These are phyloP conservation scores for Leccinum proliferum DNA, from an alignment of 1,284 basidiomycete species.

Conservation along the genomic window DNA sequence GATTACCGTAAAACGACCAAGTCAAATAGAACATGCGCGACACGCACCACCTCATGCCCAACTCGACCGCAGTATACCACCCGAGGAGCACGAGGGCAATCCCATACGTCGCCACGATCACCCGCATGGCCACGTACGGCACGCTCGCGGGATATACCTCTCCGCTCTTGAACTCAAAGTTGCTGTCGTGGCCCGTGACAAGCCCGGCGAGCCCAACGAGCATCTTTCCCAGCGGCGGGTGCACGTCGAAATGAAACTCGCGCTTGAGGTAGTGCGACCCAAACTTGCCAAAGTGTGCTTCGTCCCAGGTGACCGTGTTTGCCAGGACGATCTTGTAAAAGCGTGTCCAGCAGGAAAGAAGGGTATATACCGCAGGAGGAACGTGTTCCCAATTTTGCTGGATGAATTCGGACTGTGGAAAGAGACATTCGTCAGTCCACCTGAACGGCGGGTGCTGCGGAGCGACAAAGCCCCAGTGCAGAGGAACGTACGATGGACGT, in stretches of 20 bases:
- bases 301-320: slow-evolving; percentile 94
- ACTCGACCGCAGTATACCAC: slow-evolving; percentile 95
- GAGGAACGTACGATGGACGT: slow-evolving; percentile 55
- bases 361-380: slow-evolving; percentile 83
- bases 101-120: slow-evolving; percentile 91
- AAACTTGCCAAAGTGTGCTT: slow-evolving; percentile 98
- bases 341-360: slow-evolving; percentile 91
- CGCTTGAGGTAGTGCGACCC: slow-evolving; percentile 95
- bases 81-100: slow-evolving; percentile 19
- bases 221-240: slow-evolving; percentile 98
- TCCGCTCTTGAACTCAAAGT: slow-evolving; percentile 95
- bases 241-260: slow-evolving; percentile 97
- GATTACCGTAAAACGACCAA: background rate
- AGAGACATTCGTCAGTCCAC: background rate
- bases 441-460: slow-evolving; percentile 1
- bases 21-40: slow-evolving; percentile 8
- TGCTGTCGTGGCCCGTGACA: slow-evolving; percentile 87
- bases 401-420: slow-evolving; percentile 64
- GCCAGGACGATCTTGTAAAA: slow-evolving; percentile 93
- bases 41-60: slow-evolving; percentile 87
- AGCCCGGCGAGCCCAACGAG: slow-evolving; percentile 92
- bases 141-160: slow-evolving; percentile 80
- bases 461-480: slow-evolving; percentile 3
- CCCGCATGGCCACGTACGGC: slow-evolving; percentile 92
- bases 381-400: slow-evolving; percentile 82